Evolutionary conservation across 306 rosid species (phyloP), one percentile per base, ranked within the genome.

Genomic region (Vigna mungo): DNA sequence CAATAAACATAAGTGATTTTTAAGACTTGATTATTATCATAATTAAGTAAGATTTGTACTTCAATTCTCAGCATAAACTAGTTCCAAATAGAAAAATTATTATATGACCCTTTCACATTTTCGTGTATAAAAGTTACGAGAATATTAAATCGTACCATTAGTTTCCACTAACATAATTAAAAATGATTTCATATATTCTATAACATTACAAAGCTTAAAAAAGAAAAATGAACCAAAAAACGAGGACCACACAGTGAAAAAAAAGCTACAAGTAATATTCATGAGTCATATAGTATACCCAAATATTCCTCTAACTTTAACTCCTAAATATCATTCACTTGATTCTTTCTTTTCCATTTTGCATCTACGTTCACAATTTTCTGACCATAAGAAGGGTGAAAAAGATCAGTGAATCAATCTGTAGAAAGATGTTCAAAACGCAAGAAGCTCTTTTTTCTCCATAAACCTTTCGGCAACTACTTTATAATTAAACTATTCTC

Each of bases 231-330:
- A 72, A 72, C 17, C 13, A 0, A n/a, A 79, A 25, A 79, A 73
- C 2, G 41, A 66, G 62, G 80, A 66, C 84, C 79, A 49, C 72
- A 48, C 34, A 53, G 70, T 66, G 36, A 36, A 80, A 30, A 36
- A 30, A 74, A 72, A 72, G 82, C 21, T 59, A 59, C 51, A 56
- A 17, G 53, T 18, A 64, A 61, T 64, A 65, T 56, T 74, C 71
- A 74, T 67, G 76, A 80, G 84, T 81, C 76, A 80, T 72, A 21
- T 72, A 21, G 25, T 36, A 65, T 64, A 47, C 71, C 27, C 23
- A 65, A 66, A 80, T 66, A 81, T 81, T 81, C 84, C 58, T 74
- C 64, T 7, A 58, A 48, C 84, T 74, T 81, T 81, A 74, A 74
- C 76, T 74, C 74, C 71, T 39, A 81, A 67, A 81, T 63, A 66